Percentiles rank a stretch among this genome's conserved stretches.
phyloP scores from a whole-genome alignment of 225 moss, liverwort and hornwort species.

The Sphagnum tenellum region DNA sequence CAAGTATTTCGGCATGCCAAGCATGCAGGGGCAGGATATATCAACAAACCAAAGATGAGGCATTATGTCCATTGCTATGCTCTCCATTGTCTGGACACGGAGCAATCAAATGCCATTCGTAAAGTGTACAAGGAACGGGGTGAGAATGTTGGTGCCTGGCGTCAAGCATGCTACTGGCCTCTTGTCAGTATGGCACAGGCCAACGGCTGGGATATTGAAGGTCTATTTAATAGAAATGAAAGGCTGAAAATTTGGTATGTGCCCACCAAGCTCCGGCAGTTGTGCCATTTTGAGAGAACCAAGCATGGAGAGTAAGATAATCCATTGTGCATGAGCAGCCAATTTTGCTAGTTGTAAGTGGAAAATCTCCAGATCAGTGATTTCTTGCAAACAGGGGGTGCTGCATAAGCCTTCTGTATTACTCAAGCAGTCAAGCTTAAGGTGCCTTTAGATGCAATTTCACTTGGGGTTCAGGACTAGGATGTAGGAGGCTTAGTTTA shows the following conservation, averaged over 20 bases:
- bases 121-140: constrained; percentile 55
- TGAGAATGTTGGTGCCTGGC: constrained; percentile 66
- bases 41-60: constrained; percentile 74
- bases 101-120: constrained; percentile 47
- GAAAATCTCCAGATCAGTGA: no score
- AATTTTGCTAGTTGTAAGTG: no score
- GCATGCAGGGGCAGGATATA: constrained; percentile 59
- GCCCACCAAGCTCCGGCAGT: constrained; percentile 58
- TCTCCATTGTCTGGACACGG: constrained; percentile 54
- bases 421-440: no score
- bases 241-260: constrained; percentile 69
- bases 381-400: no score
- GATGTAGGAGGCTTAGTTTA: no score
- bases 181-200: constrained; percentile 50
- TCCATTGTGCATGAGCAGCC: constrained; percentile 3
- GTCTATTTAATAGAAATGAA: constrained; percentile 56
- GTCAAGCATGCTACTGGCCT: constrained; percentile 44
- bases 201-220: constrained; percentile 62
- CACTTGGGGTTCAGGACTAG: no score
- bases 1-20: constrained; percentile 75
- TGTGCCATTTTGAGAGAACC: constrained; percentile 56
- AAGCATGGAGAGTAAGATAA: constrained; percentile 37
- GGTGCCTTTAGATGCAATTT: no score
- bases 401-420: no score
- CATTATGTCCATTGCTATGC: constrained; percentile 73